phyloP scores from a whole-genome alignment of 495 filamentous ascomycete genomes.

The Aspergillus homomorphus region DNA sequence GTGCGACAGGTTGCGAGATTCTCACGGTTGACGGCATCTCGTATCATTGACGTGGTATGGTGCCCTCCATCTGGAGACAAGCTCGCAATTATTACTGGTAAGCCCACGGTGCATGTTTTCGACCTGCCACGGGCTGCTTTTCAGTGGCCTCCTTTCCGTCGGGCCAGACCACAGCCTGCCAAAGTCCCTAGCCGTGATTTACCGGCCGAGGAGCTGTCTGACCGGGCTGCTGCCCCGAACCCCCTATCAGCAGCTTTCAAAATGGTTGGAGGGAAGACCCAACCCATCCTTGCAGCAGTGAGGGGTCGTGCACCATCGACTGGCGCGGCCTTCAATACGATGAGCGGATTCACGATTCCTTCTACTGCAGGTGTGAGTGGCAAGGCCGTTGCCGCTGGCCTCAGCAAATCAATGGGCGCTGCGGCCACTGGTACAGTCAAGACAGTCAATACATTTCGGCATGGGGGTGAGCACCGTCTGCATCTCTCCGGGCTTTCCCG shows the following conservation, averaged over 20 bases:
- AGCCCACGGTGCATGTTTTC: conserved; percentile 90
- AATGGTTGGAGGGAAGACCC: conserved; percentile 53
- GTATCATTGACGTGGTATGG: conserved; percentile 88
- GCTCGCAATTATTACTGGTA: conserved; percentile 81
- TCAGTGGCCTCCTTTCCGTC: conserved; percentile 83
- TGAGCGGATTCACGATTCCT: conserved; percentile 49
- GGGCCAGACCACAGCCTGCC: conserved; percentile 46
- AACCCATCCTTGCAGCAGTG: conserved; percentile 56
- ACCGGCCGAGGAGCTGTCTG: conserved; percentile 40
- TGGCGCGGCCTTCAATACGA: conserved; percentile 45
- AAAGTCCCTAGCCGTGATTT: conserved; percentile 30
- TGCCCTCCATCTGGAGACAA: conserved; percentile 74
- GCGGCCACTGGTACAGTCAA: conserved; percentile 74
- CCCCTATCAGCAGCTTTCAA: conserved; percentile 64
- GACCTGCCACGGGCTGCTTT: conserved; percentile 80
- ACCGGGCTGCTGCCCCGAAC: conserved; percentile 54
- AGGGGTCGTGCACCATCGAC: conserved; percentile 49
- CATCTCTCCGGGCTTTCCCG: conserved; percentile 59
- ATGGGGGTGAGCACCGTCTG: conserved; percentile 80
- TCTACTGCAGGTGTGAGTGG: conserved; percentile 70
- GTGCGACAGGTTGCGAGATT: conserved; percentile 85
- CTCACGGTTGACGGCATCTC: conserved; percentile 83
- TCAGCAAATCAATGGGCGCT: conserved; percentile 79
- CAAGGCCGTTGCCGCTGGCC: conserved; percentile 75
- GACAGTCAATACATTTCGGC: conserved; percentile 74